Base-by-base conservation (phyloP, 2,329 filamentous ascomycete genomes). In the Phialophora chinensis region DNA sequence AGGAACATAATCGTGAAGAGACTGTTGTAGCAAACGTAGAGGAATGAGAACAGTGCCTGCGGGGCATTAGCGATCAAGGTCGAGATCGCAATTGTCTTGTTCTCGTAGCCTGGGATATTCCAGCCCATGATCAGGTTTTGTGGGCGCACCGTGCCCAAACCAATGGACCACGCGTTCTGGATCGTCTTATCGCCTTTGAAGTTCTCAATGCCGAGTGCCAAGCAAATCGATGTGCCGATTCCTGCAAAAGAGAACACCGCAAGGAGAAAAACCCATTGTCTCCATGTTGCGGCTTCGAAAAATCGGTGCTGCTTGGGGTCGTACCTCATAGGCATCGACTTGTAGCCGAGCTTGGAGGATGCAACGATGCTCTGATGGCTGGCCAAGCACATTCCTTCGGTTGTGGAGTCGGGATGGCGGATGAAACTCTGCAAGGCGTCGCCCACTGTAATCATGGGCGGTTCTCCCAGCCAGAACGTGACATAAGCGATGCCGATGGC, bases 1-100 rank as follows among this genome's bases (percentile, higher is more conserved):
- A 83, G 73, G 1, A 83, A 75, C 75, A 86, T 84, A 12, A 73
- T 75, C 0, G 82, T 87, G 47, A 77, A 73, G 5, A 79, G 65
- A 31, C 72, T 63, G 63, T 80, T 80, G 69, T 73, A 75, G n/a
- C 72, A 59, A 42, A 80, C 73, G 63, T 79, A 80, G 12, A 79
- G 67, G 35, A 78, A 60, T 0, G 77, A 78, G 14, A 79, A 69
- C 6, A 79, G 59, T 0, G 75, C 56, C 72, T 80, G 79, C 0
- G 77, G 77, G 0, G 71, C 67, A 63, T 80, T 80, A 33, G 76
- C 77, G 17, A 80, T 69, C 3, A 76, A 33, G 10, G 72, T 69
- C 25, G 62, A 65, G 17, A 63, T 56, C 1, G 68, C 49, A 27
- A 72, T 67, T 6, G 38, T 69, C 8, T 42, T 63, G 58, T 66